Conservation (phyloP, 176 grass and related monocot genomes). For the Phoenix roebelenii region DNA sequence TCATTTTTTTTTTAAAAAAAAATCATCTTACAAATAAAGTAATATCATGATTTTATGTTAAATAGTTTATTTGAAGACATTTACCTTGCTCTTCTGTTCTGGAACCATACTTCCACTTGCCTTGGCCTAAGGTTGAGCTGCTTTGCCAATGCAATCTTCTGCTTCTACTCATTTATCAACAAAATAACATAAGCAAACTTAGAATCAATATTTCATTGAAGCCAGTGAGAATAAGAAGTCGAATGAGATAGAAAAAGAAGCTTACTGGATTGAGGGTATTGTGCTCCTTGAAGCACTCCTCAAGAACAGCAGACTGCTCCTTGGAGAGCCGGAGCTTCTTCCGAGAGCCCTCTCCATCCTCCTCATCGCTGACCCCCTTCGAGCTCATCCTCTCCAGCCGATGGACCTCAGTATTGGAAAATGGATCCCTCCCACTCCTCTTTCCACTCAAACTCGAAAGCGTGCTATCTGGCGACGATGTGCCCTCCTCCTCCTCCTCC, state of each 20-base stretch:
- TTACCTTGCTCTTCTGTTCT: constrained; percentile 68
- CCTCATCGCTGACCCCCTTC: constrained; percentile 48
- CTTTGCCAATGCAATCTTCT: constrained; percentile 56
- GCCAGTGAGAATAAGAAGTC: too few species aligned
- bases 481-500: constrained; percentile 8
- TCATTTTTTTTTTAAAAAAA: too few species aligned
- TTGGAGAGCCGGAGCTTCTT: constrained; percentile 92
- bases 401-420: background rate
- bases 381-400: constrained; percentile 29
- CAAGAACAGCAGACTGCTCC: constrained; percentile 71
- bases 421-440: constrained; percentile 18
- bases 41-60: too few species aligned
- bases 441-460: constrained; percentile 55
- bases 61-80: too few species aligned
- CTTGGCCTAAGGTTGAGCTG: constrained; percentile 65
- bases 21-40: too few species aligned
- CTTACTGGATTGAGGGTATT: constrained; percentile 76
- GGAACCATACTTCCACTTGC: constrained; percentile 96
- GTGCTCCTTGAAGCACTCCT: constrained; percentile 89
- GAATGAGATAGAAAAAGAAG: background rate
- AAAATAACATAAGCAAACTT: constrained; percentile 1
- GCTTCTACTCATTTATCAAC: constrained; percentile 31
- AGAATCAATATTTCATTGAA: background rate
- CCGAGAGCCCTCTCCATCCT: constrained; percentile 51
- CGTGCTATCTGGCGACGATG: constrained; percentile 55